A percentile compares a stretch with the other conserved stretches of the same genome.
These are phyloP conservation scores for Barnettozyma sucrosica DNA, from an alignment of 805 yeast genomes.

Conservation along the genomic window DNA sequence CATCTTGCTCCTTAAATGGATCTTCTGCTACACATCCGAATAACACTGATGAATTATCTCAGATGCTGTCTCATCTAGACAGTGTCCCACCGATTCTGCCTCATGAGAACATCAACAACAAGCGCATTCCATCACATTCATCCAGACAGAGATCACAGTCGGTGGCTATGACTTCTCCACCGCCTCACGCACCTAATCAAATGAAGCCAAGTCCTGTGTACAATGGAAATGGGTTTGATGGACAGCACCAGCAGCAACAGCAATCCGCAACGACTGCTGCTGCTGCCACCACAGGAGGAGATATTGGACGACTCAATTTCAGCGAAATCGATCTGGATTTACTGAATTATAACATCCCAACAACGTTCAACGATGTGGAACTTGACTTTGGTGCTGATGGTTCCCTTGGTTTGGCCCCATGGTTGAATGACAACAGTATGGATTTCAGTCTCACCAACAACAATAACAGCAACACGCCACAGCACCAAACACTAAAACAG, in stretches of 20 bases:
- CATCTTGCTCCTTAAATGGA: not conserved
- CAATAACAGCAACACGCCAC: not conserved
- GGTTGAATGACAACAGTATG: slow-evolving; percentile 37
- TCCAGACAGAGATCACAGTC: slow-evolving; percentile 13
- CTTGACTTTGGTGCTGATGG: slow-evolving; percentile 77
- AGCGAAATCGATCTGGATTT: slow-evolving; percentile 9
- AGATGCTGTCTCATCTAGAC: slow-evolving; percentile 25
- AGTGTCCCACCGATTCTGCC: slow-evolving; percentile 24
- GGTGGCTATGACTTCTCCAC: slow-evolving; percentile 7
- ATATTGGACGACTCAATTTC: not conserved
- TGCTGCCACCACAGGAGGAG: too few relatives aligned
- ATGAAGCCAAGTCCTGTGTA: slow-evolving; percentile 3
- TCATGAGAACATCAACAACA: slow-evolving; percentile 4
- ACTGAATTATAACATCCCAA: slow-evolving; percentile 9
- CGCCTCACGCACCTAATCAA: not conserved
- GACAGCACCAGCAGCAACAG: slow-evolving; percentile 3
- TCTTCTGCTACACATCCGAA: not conserved
- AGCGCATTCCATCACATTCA: slow-evolving; percentile 9
- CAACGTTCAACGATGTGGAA: slow-evolving; percentile 23
- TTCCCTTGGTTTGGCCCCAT: slow-evolving; percentile 67
- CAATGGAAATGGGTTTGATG: not conserved
- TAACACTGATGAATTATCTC: slow-evolving; percentile 16
- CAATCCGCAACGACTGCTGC: too few relatives aligned
- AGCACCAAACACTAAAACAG: not conserved
- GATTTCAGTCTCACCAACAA: not conserved